Base-by-base conservation (phyloP, 1,284 basidiomycete species). In the Leccinum fuscescens region DNA sequence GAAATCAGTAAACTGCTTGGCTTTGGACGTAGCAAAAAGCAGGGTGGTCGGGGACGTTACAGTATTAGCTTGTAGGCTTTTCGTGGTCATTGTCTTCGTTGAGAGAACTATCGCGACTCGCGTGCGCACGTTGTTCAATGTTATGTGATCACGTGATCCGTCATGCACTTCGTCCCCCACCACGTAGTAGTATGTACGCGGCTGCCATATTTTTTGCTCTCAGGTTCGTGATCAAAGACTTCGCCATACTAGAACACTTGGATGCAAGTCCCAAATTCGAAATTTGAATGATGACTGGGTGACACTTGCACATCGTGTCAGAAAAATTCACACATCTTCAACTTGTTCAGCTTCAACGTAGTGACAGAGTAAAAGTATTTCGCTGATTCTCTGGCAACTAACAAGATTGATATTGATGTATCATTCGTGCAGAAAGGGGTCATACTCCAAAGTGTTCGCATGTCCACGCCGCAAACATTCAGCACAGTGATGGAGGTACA, bases 1-100 rank as follows among this genome's bases (percentile, higher is more conserved):
- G 56, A 75, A 72, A 63, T 78, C 68, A 1, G 70, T 39, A 14
- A 78, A 33, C 1, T 64, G 44, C 46, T 65, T 67, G 42, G 62
- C 61, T 54, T 61, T 64, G 22, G 72, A 60, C 0, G 71, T 56
- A 11, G 71, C 54, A 35, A 71, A 71, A 15, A 72, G 64, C 0
- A 65, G 33, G 8, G 67, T 64, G 2, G 69, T 60, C 1, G 70
- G 68, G 14, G 70, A 70, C 59, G 54, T 17, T 20, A 35, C 29
- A 54, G 60, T 15, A 15, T 37, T 37, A 27, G 17, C n/a, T 24
- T 29, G 50, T 14, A 39, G 15, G 3, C 22, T 55, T 49, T 58
- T 62, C 49, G 65, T 66, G 22, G 66, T 24, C 68, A 70, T 70
- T 15, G 46, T 64, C 37, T n/a, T 24, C 42, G 42, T 44, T 48